phyloP scores from a whole-genome alignment of 768 basidiomycete genomes.

The Russula olivacea region DNA sequence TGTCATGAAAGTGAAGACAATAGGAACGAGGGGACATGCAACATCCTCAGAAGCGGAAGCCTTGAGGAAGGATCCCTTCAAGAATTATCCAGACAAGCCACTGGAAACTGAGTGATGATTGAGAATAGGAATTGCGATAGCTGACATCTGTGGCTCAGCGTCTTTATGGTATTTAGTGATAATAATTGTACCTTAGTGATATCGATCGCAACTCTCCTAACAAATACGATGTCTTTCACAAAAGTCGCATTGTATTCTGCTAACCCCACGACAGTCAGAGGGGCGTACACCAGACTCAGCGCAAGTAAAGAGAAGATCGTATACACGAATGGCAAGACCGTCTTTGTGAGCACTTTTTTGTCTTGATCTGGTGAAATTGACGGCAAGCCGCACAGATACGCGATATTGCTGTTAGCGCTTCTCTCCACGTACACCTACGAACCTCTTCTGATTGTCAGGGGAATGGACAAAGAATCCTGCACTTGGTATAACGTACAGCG shows the following conservation, averaged over 20 bases:
- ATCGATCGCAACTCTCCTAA: slow-evolving; percentile 10
- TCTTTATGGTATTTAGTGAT: background rate
- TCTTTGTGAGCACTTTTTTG: slow-evolving; percentile 56
- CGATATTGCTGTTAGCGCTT: slow-evolving; percentile 21
- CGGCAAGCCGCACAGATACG: slow-evolving; percentile 17
- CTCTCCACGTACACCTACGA: slow-evolving; percentile 1
- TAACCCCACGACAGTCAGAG: slow-evolving; percentile 63
- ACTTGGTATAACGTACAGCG: slow-evolving; percentile 59
- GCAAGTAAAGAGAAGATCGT: slow-evolving; percentile 73
- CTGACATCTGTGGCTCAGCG: background rate
- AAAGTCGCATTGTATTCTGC: slow-evolving; percentile 52
- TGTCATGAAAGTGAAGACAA: slow-evolving; percentile 63
- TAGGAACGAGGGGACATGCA: slow-evolving; percentile 34
- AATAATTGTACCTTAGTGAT: background rate
- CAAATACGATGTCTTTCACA: slow-evolving; percentile 44
- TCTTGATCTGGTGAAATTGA: background rate
- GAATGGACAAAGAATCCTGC: slow-evolving; percentile 50
- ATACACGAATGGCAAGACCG: slow-evolving; percentile 77
- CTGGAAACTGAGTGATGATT: slow-evolving; percentile 7
- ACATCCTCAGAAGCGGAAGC: slow-evolving; percentile 68
- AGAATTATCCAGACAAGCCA: slow-evolving; percentile 52
- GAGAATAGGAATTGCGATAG: background rate
- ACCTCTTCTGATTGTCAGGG: slow-evolving; percentile 13
- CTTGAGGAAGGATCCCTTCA: slow-evolving; percentile 70
- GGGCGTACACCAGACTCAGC: slow-evolving; percentile 66